A percentile compares a stretch with the other conserved stretches of the same genome.
These are phyloP conservation scores for Syzygium grande DNA, from an alignment of 345 rosid genomes.

Conservation along the genomic window DNA sequence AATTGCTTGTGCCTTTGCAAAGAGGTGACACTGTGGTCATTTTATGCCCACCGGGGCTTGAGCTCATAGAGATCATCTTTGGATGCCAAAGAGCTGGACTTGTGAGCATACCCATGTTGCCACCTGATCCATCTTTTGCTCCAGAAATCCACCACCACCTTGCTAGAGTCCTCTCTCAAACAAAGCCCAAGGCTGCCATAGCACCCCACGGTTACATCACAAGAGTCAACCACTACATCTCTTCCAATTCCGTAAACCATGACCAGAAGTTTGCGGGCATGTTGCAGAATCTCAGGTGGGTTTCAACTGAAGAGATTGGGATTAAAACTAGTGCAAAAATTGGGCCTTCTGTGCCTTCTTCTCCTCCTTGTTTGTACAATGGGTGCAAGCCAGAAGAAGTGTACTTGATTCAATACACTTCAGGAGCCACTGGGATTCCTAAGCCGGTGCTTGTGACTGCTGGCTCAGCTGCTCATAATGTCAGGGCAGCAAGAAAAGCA, in stretches of 20 bases:
- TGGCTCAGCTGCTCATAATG: conserved; percentile 65
- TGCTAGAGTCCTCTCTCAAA: conserved; percentile 38
- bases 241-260: conserved; percentile 3
- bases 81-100: conserved; percentile 61
- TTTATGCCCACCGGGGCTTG: conserved; percentile 44
- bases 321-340: background rate
- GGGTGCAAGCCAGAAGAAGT: conserved; percentile 38
- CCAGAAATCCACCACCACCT: conserved; percentile 29
- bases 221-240: conserved; percentile 14
- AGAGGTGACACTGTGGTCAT: conserved; percentile 38
- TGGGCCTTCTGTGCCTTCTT: background rate
- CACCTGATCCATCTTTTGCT: conserved; percentile 31
- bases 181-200: conserved; percentile 54
- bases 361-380: background rate
- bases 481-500: conserved; percentile 44
- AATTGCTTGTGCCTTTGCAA: conserved; percentile 7
- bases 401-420: conserved; percentile 59
- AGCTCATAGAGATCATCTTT: conserved; percentile 37
- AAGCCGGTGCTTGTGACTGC: conserved; percentile 54
- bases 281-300: conserved; percentile 32
- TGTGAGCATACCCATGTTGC: conserved; percentile 34
- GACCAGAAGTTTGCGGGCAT: conserved; percentile 17
- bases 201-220: conserved; percentile 27
- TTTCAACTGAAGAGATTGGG: conserved; percentile 28
- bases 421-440: conserved; percentile 59